Conservation (phyloP, 441 rosid species). For the Adansonia rubrostipa region DNA sequence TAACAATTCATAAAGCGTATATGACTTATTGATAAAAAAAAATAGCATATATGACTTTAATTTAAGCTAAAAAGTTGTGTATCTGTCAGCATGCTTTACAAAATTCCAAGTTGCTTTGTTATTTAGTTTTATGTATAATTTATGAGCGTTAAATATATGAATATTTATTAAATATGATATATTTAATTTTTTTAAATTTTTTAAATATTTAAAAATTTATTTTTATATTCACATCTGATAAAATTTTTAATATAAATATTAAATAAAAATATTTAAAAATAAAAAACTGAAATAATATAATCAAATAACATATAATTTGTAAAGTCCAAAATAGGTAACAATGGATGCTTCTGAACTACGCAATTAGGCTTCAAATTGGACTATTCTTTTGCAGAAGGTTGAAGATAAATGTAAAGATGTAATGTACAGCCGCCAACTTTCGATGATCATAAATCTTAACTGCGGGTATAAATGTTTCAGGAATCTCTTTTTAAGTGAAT, state of each 20-base stretch:
- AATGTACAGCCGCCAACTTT: conserved; percentile 16
- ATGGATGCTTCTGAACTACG: neutral
- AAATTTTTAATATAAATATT: too few relatives aligned
- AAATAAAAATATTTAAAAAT: too few relatives aligned
- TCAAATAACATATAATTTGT: neutral
- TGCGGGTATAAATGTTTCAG: conserved; percentile 6
- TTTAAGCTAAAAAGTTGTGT: too few relatives aligned
- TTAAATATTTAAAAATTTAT: too few relatives aligned
- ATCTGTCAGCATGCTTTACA: neutral
- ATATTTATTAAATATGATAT: too few relatives aligned
- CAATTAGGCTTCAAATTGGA: neutral
- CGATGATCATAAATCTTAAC: conserved; percentile 21
- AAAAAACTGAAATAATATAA: too few relatives aligned
- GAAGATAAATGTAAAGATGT: neutral
- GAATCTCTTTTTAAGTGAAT: conserved; percentile 28
- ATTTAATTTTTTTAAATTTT: too few relatives aligned
- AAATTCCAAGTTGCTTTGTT: neutral
- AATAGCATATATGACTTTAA: too few relatives aligned
- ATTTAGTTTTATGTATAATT: too few relatives aligned
- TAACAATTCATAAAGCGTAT: neutral
- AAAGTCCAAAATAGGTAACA: neutral
- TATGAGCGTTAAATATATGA: too few relatives aligned
- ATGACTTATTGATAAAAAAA: too few relatives aligned
- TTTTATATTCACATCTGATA: too few relatives aligned
- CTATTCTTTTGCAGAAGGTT: neutral